Base-by-base conservation (phyloP, 106 monocot genomes). In the Dactylorhiza incarnata region DNA sequence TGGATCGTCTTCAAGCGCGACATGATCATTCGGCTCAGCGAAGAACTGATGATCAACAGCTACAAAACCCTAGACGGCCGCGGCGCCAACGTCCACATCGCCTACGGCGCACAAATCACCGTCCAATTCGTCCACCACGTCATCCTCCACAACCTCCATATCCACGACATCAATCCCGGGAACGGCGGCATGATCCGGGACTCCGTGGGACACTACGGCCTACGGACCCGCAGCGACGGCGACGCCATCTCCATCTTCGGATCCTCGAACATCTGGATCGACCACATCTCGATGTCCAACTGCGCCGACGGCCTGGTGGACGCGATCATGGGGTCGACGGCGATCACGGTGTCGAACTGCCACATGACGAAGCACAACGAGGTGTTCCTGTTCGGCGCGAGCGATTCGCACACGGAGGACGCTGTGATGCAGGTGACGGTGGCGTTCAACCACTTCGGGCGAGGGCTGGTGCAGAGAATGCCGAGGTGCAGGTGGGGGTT, bases 401-500 rank as follows among this genome's bases (percentile, higher is more conserved):
- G 77, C 26, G 90, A 86, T 22, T 10, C 9, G 7, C 58, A 73
- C 73, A 5, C 37, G 3, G 59, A 46, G 5, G 90, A 90, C n/a
- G n/a, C 47, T 3, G 24, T 82, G 48, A 82, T 90, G 87, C 86
- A 87, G 80, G 54, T 87, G 70, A 90, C 90, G 3, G 68, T 90
- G 4, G 90, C 84, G 5, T 90, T 87, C 76, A 90, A 90, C 68
- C 86, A 87, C 59, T 90, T 90, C 47, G 90, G 86, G 2, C n/a
- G 68, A 23, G 80, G 82, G 1, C 79, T 87, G 10, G 77, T 84
- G 0, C 84, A 90, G 80, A 49, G 90, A 65, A 87, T 87, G 90
- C 90, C 90, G 9, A 68, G 84, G 73, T 82, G 74, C 16, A 69
- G 89, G 22, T 82, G 76, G 82, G 89, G 89, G 7, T 89, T 89